Evolutionary conservation across 257 asterid species (phyloP), one percentile per base, ranked within the genome.

Genomic region (Anisodus acutangulus): DNA sequence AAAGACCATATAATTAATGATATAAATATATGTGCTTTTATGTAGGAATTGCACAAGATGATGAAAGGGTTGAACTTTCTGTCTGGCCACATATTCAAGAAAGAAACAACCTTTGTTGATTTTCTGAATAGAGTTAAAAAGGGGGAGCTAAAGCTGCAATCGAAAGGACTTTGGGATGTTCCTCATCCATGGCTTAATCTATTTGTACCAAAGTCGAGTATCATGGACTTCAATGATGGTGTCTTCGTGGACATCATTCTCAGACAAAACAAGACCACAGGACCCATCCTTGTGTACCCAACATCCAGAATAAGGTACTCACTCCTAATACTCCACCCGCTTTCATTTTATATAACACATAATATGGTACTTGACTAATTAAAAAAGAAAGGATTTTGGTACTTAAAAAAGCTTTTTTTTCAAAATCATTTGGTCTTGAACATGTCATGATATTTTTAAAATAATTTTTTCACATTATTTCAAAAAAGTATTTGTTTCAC

Each of bases 131-230:
- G 97, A 86, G 97, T 93, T 2, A 84, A 89, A 79, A 85, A 60
- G 19, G 90, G 90, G 76, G 97, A 92, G 74, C 9, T 88, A n/a
- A 80, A 85, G 45, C 85, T 82, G 7, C 79, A 87, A 60, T 84
- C 90, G 1, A 82, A 78, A 19, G 90, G 92, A 37, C 81, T 87
- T 22, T 69, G 86, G 85, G 89, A 87, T 26, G 87, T 90, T 82
- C 89, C 97, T 63, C 98, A 95, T 87, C 98, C 98, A 58, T 95
- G 98, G 98, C 91, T 95, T 1, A 93, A 92, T 83, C 91, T 95
- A 54, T 90, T 91, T 85, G 91, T 95, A 67, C 97, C 98, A 26
- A 93, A 90, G 82, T 95, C 97, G 2, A 26, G 84, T 62, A 89
- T 94, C 6, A 41, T 78, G 87, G 91, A 92, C 39, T 93, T 94